These are phyloP conservation scores for Cupressus sempervirens DNA, from an alignment of 75 land plant species.

Conservation along the genomic window DNA sequence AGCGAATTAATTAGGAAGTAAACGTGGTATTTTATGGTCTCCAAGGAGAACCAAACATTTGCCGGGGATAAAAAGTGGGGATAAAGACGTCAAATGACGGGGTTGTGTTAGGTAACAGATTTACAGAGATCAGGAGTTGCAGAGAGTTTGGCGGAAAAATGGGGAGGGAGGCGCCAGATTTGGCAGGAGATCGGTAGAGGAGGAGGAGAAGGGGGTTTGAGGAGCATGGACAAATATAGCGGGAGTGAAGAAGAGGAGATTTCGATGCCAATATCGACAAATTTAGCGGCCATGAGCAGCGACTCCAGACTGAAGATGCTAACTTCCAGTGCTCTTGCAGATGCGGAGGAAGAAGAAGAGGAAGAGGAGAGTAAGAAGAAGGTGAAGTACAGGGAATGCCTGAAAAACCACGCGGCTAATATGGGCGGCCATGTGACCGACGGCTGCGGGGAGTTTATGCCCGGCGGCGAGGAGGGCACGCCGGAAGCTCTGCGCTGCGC, in stretches of 20 bases:
- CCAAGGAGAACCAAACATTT: constrained; percentile 7
- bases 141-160: background rate
- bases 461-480: constrained; percentile 33
- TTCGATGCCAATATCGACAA: constrained; percentile 12
- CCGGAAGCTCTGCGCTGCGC: constrained; percentile 31
- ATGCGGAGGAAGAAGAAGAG: constrained; percentile 3
- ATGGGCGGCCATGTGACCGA: constrained; percentile 34
- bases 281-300: background rate
- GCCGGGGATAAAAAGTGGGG: background rate
- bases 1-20: background rate
- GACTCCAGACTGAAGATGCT: constrained; percentile 8
- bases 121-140: background rate
- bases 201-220: background rate
- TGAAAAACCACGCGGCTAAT: constrained; percentile 38
- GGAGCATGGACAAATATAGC: constrained; percentile 9
- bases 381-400: constrained; percentile 44
- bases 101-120: background rate
- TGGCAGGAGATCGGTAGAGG: background rate
- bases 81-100: background rate
- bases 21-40: background rate
- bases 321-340: constrained; percentile 7
- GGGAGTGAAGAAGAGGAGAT: constrained; percentile 10
- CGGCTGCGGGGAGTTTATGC: constrained; percentile 50
- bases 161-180: background rate
- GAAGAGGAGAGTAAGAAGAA: constrained; percentile 16